Evolutionary conservation across 1,139 yeast species (phyloP), one percentile per base, ranked within the genome.

Genomic region (Sugiyamaella pinicola): DNA sequence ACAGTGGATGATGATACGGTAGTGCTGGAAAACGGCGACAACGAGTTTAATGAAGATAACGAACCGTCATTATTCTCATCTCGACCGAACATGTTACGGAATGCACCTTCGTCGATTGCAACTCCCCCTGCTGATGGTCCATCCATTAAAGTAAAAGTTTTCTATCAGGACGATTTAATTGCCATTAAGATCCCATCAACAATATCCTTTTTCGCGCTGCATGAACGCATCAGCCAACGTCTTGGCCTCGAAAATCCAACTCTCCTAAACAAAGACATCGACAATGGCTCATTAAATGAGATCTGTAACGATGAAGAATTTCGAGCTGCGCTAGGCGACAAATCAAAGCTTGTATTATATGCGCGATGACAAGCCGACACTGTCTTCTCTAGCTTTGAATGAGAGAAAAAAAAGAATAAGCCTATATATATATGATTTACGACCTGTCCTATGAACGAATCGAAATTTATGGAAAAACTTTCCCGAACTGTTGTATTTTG

Each of bases 101-200:
- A 28, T 28, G 35, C 45, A 10, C 15, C 45, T 24, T 28, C 49
- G 2, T 6, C 45, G 7, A 21, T 21, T n/a, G 45, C 46, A 2
- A 34, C 38, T 40, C 19, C 34, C 13, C 31, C 45, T 18, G 43
- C 26, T 8, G 49, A 46, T 7, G 40, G n/a, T 3, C 31, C 51
- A 24, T 56, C 65, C 73, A 69, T 82, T 74, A 60, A 93, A 84
- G 74, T 85, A 82, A 93, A 93, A 70, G 90, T 93, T 61, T 91
- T 87, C 69, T 87, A 83, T 65, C 84, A 84, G 55, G 96, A 90
- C 63, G 98, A 91, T 68, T 85, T 91, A 24, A 89, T 93, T 74
- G 98, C 96, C 7, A 77, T 93, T 53, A 76, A 88, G 54, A 80
- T 93, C 46, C 87, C 91, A 10, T 71, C 79, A 4, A 79, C 77